Conservation (phyloP, 2,329 filamentous ascomycete genomes). For the Passalora sequoiae region DNA sequence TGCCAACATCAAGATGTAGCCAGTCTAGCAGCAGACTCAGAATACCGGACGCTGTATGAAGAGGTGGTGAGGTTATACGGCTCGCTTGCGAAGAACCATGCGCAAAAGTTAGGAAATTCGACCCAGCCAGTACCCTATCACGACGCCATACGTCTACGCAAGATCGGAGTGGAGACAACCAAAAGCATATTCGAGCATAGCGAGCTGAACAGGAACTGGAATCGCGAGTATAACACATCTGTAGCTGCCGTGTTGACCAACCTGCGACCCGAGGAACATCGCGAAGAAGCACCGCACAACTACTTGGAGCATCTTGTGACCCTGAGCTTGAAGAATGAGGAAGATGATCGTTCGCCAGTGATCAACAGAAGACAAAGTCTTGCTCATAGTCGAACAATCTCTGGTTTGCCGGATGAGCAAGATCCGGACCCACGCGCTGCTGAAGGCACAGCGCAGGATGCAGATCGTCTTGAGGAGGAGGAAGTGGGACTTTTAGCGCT, state of each 20-base stretch:
- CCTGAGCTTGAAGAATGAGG: constrained; percentile 62
- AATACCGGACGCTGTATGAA: constrained; percentile 76
- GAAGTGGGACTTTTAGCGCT: constrained; percentile 79
- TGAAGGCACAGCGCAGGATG: constrained; percentile 77
- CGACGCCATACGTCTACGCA: constrained; percentile 60
- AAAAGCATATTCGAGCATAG: constrained; percentile 71
- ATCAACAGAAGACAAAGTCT: constrained; percentile 68
- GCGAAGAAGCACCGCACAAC: constrained; percentile 53
- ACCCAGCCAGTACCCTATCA: constrained; percentile 51
- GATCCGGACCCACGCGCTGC: constrained; percentile 63
- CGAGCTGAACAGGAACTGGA: constrained; percentile 39
- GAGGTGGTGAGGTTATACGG: constrained; percentile 76
- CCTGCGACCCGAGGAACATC: constrained; percentile 55
- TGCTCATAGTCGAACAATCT: constrained; percentile 68
- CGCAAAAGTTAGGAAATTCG: constrained; percentile 32
- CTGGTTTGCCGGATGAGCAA: constrained; percentile 45
- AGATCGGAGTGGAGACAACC: constrained; percentile 60
- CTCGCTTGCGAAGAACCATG: constrained; percentile 60
- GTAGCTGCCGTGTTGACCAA: constrained; percentile 85
- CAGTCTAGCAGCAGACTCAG: constrained; percentile 76
- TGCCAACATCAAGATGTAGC: constrained; percentile 85
- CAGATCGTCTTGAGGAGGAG: constrained; percentile 84
- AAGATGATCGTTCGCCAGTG: constrained; percentile 59
- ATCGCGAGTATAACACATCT: constrained; percentile 64
- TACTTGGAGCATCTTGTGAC: constrained; percentile 64